phyloP scores from a whole-genome alignment of 2,329 filamentous ascomycete species.

The Penicillium sclerotigenum region DNA sequence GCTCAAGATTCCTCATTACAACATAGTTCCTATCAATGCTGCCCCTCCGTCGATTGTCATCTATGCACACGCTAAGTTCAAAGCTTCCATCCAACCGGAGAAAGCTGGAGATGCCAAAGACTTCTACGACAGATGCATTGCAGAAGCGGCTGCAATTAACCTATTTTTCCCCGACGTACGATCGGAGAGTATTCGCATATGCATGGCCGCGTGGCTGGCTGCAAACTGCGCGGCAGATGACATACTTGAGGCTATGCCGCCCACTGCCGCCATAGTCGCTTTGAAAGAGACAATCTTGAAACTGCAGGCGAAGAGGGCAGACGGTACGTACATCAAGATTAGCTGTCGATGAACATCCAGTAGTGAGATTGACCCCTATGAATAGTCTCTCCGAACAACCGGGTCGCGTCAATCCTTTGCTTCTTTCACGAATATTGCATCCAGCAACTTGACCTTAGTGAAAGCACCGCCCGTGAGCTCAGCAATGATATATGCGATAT shows the following conservation, averaged over 20 bases:
- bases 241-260: neutral
- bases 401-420: neutral
- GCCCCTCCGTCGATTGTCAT: neutral
- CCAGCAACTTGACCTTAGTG: neutral
- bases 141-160: neutral
- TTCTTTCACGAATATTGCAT: neutral
- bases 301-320: neutral
- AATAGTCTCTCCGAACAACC: neutral
- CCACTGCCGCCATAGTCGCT: neutral
- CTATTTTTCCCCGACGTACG: conserved; percentile 1
- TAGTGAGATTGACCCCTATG: neutral
- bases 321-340: neutral
- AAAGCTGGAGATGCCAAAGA: neutral
- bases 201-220: conserved; percentile 4
- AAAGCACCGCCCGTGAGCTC: neutral
- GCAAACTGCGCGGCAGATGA: conserved; percentile 1
- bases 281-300: neutral
- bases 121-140: conserved; percentile 3
- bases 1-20: conserved; percentile 1
- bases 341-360: too few relatives aligned
- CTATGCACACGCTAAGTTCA: neutral
- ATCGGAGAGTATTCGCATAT: neutral
- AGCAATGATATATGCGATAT: conserved; percentile 1
- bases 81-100: neutral
- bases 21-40: neutral